Evolutionary conservation across 441 rosid species (phyloP).

Genomic region (Syzygium syzygioides): DNA sequence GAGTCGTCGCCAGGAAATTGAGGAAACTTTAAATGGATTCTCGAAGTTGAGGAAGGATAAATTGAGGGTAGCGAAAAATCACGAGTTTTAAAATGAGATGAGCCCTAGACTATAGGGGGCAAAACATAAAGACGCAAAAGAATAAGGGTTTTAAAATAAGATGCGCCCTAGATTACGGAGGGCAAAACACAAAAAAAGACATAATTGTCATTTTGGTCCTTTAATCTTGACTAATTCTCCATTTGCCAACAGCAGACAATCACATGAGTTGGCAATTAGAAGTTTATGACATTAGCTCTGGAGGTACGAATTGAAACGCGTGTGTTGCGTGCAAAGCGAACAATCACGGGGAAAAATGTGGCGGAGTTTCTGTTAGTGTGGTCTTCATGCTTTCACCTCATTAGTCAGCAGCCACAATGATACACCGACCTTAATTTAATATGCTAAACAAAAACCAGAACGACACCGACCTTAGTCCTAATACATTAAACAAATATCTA

Average conservation of each 20-base stretch:
- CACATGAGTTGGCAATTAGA: background rate
- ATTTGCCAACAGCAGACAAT: background rate
- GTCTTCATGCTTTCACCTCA: background rate
- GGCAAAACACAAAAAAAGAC: background rate
- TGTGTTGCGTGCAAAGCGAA: background rate
- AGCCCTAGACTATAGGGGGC: too few relatives aligned
- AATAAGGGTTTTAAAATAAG: background rate
- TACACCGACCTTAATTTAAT: background rate
- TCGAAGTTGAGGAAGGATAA: background rate
- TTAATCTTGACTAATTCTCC: background rate
- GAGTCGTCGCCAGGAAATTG: background rate
- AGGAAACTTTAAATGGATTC: background rate
- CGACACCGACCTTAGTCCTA: background rate
- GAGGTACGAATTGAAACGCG: background rate
- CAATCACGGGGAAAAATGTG: background rate
- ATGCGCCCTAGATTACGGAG: background rate
- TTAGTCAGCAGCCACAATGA: background rate
- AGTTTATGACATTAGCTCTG: background rate
- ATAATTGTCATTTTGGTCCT: background rate
- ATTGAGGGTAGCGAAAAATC: background rate
- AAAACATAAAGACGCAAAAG: too few relatives aligned
- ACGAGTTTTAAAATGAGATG: background rate
- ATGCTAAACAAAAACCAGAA: background rate
- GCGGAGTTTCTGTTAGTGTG: background rate
- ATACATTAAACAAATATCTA: background rate